phyloP scores from a whole-genome alignment of 208 protist species.

The Angomonas desouzai region DNA sequence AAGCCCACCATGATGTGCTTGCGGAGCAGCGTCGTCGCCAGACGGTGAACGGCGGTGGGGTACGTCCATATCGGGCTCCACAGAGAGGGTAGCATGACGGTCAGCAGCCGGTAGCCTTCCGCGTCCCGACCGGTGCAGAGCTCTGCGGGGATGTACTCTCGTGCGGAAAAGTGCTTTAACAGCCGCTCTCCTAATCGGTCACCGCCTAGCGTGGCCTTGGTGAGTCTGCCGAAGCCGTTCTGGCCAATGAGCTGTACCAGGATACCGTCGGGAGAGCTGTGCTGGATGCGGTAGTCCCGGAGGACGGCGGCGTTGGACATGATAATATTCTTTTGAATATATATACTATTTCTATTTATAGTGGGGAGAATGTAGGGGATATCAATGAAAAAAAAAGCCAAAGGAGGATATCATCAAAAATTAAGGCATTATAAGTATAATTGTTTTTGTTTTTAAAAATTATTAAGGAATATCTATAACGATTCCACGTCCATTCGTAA shows the following conservation, averaged over 20 bases:
- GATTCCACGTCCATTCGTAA: too few relatives aligned
- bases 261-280: slow-evolving; percentile 59
- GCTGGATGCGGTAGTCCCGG: slow-evolving; percentile 76
- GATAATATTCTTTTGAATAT: background rate
- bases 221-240: slow-evolving; percentile 76
- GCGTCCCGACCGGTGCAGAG: slow-evolving; percentile 48
- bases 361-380: background rate
- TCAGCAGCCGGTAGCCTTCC: slow-evolving; percentile 74
- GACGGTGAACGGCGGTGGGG: slow-evolving; percentile 36
- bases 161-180: slow-evolving; percentile 50
- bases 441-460: too few relatives aligned
- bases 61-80: slow-evolving; percentile 59
- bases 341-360: background rate
- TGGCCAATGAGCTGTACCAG: slow-evolving; percentile 72
- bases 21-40: slow-evolving; percentile 58
- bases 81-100: slow-evolving; percentile 44
- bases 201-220: slow-evolving; percentile 57
- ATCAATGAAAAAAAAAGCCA: slow-evolving; percentile 7
- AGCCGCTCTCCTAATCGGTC: slow-evolving; percentile 66
- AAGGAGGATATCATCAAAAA: too few relatives aligned
- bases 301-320: slow-evolving; percentile 23
- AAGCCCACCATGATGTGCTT: slow-evolving; percentile 80
- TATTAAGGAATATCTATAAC: too few relatives aligned
- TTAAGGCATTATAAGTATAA: too few relatives aligned
- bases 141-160: slow-evolving; percentile 49